Evolutionary conservation across 2,329 filamentous ascomycete species (phyloP).

Genomic region (Aspergillus phoenicis): DNA sequence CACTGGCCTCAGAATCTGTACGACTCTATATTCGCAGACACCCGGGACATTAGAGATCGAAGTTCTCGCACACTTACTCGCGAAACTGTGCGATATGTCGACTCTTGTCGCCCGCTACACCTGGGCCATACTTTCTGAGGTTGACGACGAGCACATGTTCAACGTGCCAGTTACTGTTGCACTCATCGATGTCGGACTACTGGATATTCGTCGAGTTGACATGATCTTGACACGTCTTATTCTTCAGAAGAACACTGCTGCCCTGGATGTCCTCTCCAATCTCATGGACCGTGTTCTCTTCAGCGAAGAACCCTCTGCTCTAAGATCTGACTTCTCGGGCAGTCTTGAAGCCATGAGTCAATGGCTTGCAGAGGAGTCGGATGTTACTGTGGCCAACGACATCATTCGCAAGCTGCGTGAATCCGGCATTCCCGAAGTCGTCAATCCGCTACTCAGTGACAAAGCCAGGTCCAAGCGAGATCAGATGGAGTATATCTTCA

Average conservation of each 20-base stretch:
- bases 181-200: slow-evolving; percentile 60
- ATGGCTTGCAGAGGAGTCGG: slow-evolving; percentile 76
- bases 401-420: slow-evolving; percentile 68
- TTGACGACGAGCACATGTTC: slow-evolving; percentile 63
- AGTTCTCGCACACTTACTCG: slow-evolving; percentile 62
- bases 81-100: slow-evolving; percentile 65
- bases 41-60: slow-evolving; percentile 63
- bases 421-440: slow-evolving; percentile 58
- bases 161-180: slow-evolving; percentile 64
- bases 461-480: slow-evolving; percentile 66
- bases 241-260: slow-evolving; percentile 68
- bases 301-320: slow-evolving; percentile 72
- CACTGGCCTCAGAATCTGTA: slow-evolving; percentile 60
- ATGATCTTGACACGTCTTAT: slow-evolving; percentile 73
- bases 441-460: slow-evolving; percentile 58
- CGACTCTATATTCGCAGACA: slow-evolving; percentile 58
- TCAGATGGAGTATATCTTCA: slow-evolving; percentile 92
- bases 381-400: slow-evolving; percentile 65
- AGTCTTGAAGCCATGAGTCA: slow-evolving; percentile 79
- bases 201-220: slow-evolving; percentile 68
- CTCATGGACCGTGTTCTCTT: slow-evolving; percentile 78
- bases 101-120: slow-evolving; percentile 57
- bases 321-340: slow-evolving; percentile 82
- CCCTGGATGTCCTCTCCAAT: slow-evolving; percentile 77
- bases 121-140: slow-evolving; percentile 51